phyloP scores from a whole-genome alignment of 2,329 filamentous ascomycete genomes.

The Fusarium drepaniforme region DNA sequence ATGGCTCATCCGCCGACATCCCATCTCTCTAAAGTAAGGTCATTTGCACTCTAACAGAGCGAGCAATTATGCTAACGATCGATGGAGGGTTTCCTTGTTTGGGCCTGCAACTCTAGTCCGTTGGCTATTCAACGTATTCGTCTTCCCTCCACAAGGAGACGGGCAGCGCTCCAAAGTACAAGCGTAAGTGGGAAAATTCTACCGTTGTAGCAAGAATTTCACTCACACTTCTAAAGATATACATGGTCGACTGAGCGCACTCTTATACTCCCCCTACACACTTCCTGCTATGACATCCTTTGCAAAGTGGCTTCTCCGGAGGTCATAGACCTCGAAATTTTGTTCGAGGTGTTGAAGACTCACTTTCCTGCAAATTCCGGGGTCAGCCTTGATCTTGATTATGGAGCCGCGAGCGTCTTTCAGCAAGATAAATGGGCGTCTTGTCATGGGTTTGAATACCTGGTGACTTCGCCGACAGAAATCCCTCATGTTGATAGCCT shows the following conservation, averaged over 20 bases:
- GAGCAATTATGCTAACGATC: neutral
- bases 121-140: neutral
- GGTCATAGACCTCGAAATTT: neutral
- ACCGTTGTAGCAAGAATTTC: neutral
- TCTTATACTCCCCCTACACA: constrained; percentile 6
- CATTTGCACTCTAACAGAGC: too few relatives aligned
- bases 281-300: constrained; percentile 8
- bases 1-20: neutral
- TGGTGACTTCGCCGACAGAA: neutral
- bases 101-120: neutral
- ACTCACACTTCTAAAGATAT: constrained; percentile 2
- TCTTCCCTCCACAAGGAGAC: neutral
- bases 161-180: too few relatives aligned
- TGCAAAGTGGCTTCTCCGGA: constrained; percentile 1
- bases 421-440: constrained; percentile 4
- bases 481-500: neutral
- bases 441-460: neutral
- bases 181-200: too few relatives aligned
- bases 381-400: constrained; percentile 3
- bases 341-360: constrained; percentile 7
- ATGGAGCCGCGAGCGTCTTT: neutral
- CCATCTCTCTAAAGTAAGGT: neutral
- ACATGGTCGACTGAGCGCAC: neutral
- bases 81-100: neutral
- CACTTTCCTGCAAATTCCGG: neutral